Evolutionary conservation across 1,284 basidiomycete genomes (phyloP).

Genomic region (Peniophora sp.): DNA sequence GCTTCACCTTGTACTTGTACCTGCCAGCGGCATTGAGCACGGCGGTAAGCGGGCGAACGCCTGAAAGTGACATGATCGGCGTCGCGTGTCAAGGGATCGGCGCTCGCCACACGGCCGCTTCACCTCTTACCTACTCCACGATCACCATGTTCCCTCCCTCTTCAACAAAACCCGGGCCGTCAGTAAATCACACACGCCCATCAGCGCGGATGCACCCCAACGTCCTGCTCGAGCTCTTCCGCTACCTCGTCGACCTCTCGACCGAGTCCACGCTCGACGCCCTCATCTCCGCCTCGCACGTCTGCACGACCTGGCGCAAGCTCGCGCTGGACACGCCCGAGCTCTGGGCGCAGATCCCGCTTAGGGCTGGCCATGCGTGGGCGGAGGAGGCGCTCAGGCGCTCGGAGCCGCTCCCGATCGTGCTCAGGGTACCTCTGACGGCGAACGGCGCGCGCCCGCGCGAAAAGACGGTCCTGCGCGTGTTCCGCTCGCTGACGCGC

Average conservation of each 20-base stretch:
- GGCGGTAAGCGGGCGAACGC: slow-evolving; percentile 35
- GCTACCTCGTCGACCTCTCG: neutral
- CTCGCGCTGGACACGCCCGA: neutral
- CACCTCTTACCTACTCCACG: no score
- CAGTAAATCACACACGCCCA: neutral
- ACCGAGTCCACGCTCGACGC: neutral
- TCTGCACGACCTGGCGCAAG: neutral
- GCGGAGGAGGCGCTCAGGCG: neutral
- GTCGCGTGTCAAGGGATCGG: no score
- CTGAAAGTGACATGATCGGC: no score
- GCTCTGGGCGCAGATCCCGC: neutral
- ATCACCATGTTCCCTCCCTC: no score
- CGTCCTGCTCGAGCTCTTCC: neutral
- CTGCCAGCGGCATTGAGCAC: slow-evolving; percentile 55
- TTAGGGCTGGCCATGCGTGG: neutral
- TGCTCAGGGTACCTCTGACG: neutral
- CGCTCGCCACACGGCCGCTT: no score
- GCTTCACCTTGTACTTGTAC: slow-evolving; percentile 51
- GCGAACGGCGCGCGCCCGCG: neutral
- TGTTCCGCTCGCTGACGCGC: neutral
- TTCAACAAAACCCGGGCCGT: neutral
- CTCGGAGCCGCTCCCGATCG: neutral
- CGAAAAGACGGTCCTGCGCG: neutral
- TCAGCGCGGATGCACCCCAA: neutral
- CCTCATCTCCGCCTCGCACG: neutral